Evolutionary conservation across 2,329 filamentous ascomycete genomes (phyloP), one percentile per base, ranked within the genome.

Genomic region (Neurospora crassa): DNA sequence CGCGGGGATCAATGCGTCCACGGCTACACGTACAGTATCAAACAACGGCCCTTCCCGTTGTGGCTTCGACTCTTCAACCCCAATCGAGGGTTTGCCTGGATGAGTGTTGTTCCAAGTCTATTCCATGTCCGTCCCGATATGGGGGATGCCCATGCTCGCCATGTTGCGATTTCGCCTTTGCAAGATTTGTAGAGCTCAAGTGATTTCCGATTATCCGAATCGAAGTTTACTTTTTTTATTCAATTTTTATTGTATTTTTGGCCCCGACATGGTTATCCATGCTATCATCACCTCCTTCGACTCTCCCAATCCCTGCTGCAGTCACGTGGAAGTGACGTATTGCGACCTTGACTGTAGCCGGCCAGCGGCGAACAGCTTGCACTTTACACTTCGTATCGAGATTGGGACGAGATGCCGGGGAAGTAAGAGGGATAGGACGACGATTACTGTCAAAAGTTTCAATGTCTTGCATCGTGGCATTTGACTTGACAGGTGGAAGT

Each of bases 251-350:
- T 37, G 5, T 37, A 7, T 37, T 63, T 63, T 63, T 34, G 34
- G 53, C 24, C 18, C 29, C 53, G 53, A 37, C 24, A 63, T 63
- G 53, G 53, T 63, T 63, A 37, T 63, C 53, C 7, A 63, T 63
- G 53, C 53, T 63, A 59, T 59, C 47, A 34, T 59, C 24, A 63
- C 24, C 53, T 37, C 53, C 53, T 63, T 63, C 29, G 37, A 63
- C 53, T 11, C 18, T 3, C 53, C 4, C 29, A 63, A 63, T 37
- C 29, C 53, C 53, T 63, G 37, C 16, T n/a, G 14, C 16, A 24
- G 67, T 75, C 74, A 75, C 72, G 74, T 74, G 74, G 71, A 47
- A 40, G 74, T 75, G 74, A 75, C 74, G 74, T 75, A 74, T 70
- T 59, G 40, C 37, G 20, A n/a, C 68, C n/a, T 63, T 16, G 53